Percentiles rank a stretch among this genome's conserved stretches.
These are phyloP conservation scores for Graphilbum fragrans DNA, from an alignment of 2,329 filamentous ascomycete species.

Conservation along the genomic window DNA sequence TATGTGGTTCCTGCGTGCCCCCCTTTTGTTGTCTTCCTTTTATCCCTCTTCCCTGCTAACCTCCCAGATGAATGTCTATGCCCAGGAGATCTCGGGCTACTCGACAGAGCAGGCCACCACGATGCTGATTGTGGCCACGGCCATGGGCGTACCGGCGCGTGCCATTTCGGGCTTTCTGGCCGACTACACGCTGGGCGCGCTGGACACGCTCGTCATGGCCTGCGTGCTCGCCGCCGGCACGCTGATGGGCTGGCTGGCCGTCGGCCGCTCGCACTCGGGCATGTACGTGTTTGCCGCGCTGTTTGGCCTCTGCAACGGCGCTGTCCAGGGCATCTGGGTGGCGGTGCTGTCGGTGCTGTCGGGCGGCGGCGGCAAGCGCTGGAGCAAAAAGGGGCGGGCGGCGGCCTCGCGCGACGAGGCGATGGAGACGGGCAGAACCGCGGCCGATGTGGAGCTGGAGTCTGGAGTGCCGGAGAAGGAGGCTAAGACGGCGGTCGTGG, in stretches of 20 bases:
- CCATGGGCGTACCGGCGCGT: conserved; percentile 41
- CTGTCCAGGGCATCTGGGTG: conserved; percentile 22
- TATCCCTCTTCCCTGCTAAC: background rate
- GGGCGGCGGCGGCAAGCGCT: background rate
- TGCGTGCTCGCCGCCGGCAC: conserved; percentile 27
- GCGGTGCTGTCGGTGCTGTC: conserved; percentile 25
- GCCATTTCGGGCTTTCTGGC: conserved; percentile 39
- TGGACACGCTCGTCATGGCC: conserved; percentile 37
- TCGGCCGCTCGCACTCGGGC: conserved; percentile 21
- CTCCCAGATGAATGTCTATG: conserved; percentile 17
- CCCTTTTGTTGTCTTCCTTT: background rate
- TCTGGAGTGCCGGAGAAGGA: no score
- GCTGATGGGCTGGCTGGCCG: conserved; percentile 34
- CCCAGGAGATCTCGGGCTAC: conserved; percentile 27
- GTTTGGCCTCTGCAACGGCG: conserved; percentile 30
- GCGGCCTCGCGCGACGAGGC: no score
- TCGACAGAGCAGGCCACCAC: conserved; percentile 36
- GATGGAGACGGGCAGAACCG: no score
- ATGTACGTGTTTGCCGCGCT: conserved; percentile 32
- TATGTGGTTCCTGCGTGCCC: conserved; percentile 13
- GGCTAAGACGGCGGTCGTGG: no score
- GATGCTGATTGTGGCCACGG: conserved; percentile 45
- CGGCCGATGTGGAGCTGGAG: no score
- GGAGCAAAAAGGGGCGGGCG: no score
- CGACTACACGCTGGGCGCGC: conserved; percentile 36